Base-by-base conservation (phyloP, 345 rosid species). In the Physaria fendleri region DNA sequence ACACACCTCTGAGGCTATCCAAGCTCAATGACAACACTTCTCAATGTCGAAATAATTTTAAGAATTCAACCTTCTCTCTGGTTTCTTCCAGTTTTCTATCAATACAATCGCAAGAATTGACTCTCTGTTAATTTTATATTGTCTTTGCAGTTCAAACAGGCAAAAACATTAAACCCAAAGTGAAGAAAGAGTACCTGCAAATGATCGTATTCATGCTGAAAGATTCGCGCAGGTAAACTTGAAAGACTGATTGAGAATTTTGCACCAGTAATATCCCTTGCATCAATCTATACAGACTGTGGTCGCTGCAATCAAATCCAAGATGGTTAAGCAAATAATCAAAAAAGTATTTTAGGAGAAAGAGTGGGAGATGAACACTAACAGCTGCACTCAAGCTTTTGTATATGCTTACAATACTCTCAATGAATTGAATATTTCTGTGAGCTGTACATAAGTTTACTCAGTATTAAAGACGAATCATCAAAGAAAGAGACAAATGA, bases 141-240 rank as follows among this genome's bases (percentile, higher is more conserved):
- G 6, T 53, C 45, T 15, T 29, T 54, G 13, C 25, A 9, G 5
- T n/a, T 56, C 23, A 52, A 63, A 33, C 47, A 63, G 18, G 27
- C 10, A 71, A 9, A 22, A 23, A 27, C 35, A 29, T 37, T 28
- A 59, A 60, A 46, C 37, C 10, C 14, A 39, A 56, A 37, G 51
- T 12, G 48, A 29, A 55, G 67, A 48, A 74, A 34, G 27, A 46
- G n/a, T n/a, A 93, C 97, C 95, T 85, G 80, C 40, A 93, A 68
- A 76, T 93, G 97, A 64, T 93, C 99, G 46, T 80, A 93, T 75
- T 93, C 99, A 60, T 89, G 99, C 69, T 89, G 99, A 71, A 93
- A 93, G 68, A 89, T 79, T 46, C 99, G 76, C 55, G 90, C 92
- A 46, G 88, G 83, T 76, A 93, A 85, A 69, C 75, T 94, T 0